phyloP scores from a whole-genome alignment of 2,329 filamentous ascomycete genomes.

The Rhinocladiella similis region DNA sequence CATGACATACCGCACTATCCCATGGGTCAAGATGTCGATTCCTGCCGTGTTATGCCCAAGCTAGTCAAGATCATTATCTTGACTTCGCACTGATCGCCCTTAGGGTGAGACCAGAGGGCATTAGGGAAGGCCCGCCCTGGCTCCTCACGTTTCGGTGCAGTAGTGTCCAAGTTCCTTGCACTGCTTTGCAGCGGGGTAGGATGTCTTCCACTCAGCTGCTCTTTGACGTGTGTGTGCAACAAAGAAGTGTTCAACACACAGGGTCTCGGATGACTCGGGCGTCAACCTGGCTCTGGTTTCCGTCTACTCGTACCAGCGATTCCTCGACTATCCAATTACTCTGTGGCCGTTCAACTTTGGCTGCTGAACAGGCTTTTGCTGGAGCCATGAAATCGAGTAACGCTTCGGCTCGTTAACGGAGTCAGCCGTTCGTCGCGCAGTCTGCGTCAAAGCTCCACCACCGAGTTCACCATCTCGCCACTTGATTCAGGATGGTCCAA shows the following conservation, averaged over 20 bases:
- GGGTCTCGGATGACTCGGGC: slow-evolving; percentile 11
- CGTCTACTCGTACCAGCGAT: background rate
- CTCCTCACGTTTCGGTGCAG: slow-evolving; percentile 13
- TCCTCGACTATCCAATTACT: background rate
- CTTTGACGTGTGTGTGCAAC: background rate
- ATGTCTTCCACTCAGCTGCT: slow-evolving; percentile 2
- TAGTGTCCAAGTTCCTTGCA: slow-evolving; percentile 15
- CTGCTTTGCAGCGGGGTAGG: slow-evolving; percentile 17
- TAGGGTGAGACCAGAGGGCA: slow-evolving; percentile 1
- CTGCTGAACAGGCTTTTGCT: background rate
- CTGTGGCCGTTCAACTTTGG: background rate
- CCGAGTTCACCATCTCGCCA: background rate
- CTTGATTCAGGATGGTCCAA: background rate
- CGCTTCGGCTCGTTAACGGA: slow-evolving; percentile 1
- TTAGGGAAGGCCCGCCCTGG: slow-evolving; percentile 13
- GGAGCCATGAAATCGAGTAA: background rate
- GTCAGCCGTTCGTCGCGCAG: background rate
- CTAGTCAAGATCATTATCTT: slow-evolving; percentile 9
- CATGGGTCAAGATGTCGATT: slow-evolving; percentile 1
- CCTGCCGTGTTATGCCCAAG: slow-evolving; percentile 1
- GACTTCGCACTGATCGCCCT: slow-evolving; percentile 11
- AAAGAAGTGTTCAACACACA: background rate
- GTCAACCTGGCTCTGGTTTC: background rate
- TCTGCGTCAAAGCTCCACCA: background rate
- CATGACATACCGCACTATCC: background rate